Conservation (phyloP, 2,329 filamentous ascomycete species). For the Beauveria bassiana region DNA sequence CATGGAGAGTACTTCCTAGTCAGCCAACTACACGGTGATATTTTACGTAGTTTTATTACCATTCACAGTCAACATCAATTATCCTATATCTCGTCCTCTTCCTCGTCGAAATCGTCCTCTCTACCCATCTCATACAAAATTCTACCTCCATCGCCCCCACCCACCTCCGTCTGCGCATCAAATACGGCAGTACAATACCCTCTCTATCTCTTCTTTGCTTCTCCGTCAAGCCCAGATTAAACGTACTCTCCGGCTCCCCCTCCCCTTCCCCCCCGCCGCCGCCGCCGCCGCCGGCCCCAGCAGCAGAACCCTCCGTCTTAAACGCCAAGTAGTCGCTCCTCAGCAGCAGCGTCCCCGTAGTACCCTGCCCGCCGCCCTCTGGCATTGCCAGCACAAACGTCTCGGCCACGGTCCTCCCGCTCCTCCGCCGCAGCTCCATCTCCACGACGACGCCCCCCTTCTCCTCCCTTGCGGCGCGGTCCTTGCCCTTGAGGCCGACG, state of each 20-base stretch:
- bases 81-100: conserved; percentile 76
- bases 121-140: conserved; percentile 96
- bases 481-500: conserved; percentile 50
- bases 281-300: conserved; percentile 19
- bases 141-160: conserved; percentile 75
- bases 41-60: too few species aligned
- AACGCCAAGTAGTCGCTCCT: conserved; percentile 73
- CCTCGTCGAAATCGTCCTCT: conserved; percentile 95
- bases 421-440: conserved; percentile 80
- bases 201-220: conserved; percentile 83
- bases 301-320: conserved; percentile 32
- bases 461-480: conserved; percentile 24
- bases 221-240: conserved; percentile 79
- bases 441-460: conserved; percentile 58
- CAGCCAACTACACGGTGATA: not conserved
- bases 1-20: not conserved
- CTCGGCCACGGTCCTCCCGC: conserved; percentile 70
- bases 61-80: not conserved
- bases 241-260: conserved; percentile 64
- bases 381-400: conserved; percentile 42
- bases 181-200: conserved; percentile 87
- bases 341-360: conserved; percentile 40
- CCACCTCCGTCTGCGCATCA: conserved; percentile 80
- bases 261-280: conserved; percentile 30
- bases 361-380: conserved; percentile 9